phyloP scores from a whole-genome alignment of 2,329 filamentous ascomycete species.

The Fusarium continuum region DNA sequence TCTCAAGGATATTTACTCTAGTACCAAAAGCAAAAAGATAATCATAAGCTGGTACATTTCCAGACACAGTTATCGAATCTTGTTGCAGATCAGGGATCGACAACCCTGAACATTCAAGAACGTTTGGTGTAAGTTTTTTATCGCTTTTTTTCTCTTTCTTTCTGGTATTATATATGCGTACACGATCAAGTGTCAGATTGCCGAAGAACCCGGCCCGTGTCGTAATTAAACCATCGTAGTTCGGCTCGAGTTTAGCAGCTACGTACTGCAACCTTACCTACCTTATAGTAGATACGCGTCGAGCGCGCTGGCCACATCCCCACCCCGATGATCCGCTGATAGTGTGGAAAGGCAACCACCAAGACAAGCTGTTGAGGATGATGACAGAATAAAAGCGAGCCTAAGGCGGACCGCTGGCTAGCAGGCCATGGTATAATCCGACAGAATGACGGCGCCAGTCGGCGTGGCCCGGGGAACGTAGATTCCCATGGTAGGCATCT shows the following conservation, averaged over 20 bases:
- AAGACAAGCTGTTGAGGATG: conserved; percentile 28
- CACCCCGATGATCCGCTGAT: conserved; percentile 31
- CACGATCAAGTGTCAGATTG: conserved; percentile 28
- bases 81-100: conserved; percentile 27
- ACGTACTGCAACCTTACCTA: conserved; percentile 6
- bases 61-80: conserved; percentile 11
- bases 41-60: neutral
- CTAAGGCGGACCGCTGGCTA: conserved; percentile 37
- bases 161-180: conserved; percentile 4
- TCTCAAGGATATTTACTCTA: neutral
- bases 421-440: conserved; percentile 18
- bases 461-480: conserved; percentile 33
- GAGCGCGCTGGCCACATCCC: conserved; percentile 7
- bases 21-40: conserved; percentile 10
- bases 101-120: conserved; percentile 4
- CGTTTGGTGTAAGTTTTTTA: neutral
- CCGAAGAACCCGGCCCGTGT: conserved; percentile 5
- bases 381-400: conserved; percentile 7
- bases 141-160: conserved; percentile 5
- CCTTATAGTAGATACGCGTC: conserved; percentile 2
- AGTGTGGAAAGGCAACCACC: conserved; percentile 21
- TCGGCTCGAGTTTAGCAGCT: neutral
- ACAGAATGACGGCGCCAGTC: conserved; percentile 28
- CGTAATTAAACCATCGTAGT: neutral
- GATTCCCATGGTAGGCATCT: conserved; percentile 14